Conservation (phyloP, 176 grass and related monocot species). For the Aechmea fasciata region DNA sequence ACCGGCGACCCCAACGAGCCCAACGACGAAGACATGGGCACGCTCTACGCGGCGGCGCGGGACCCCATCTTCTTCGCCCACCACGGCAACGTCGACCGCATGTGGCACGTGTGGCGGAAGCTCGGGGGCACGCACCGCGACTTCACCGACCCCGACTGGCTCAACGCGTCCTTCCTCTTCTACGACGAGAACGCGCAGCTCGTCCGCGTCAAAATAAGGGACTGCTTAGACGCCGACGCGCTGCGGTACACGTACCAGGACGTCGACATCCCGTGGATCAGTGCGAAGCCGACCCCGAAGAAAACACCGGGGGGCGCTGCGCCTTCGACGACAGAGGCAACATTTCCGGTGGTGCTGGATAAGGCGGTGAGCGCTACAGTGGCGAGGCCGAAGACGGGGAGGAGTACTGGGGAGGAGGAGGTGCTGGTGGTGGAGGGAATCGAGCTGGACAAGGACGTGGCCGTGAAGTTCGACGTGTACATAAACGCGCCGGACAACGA, state of each 20-base stretch:
- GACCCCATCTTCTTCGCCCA: constrained; percentile 68
- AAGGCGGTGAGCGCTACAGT: constrained; percentile 24
- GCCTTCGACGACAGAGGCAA: neutral
- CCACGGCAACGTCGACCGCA: constrained; percentile 55
- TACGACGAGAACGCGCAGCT: constrained; percentile 73
- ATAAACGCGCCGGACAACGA: constrained; percentile 26
- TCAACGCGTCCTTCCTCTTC: constrained; percentile 60
- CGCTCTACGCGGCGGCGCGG: constrained; percentile 41
- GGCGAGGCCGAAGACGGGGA: constrained; percentile 27
- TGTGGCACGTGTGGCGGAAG: constrained; percentile 48
- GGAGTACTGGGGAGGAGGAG: constrained; percentile 28
- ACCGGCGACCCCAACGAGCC: constrained; percentile 32
- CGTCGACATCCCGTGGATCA: constrained; percentile 47
- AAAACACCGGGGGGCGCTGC: neutral
- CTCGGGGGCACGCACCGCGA: constrained; percentile 14
- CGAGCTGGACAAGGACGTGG: constrained; percentile 22
- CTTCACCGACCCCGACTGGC: constrained; percentile 65
- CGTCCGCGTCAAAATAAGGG: constrained; percentile 47
- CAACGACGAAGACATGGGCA: constrained; percentile 61
- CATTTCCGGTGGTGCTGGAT: constrained; percentile 32
- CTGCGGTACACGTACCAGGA: constrained; percentile 51
- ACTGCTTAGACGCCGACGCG: constrained; percentile 30
- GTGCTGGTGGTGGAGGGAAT: constrained; percentile 50
- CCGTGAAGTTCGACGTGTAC: constrained; percentile 67
- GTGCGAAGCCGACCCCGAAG: constrained; percentile 15